Evolutionary conservation across 1,284 basidiomycete genomes (phyloP).

Genomic region (Earliella scabrosa): DNA sequence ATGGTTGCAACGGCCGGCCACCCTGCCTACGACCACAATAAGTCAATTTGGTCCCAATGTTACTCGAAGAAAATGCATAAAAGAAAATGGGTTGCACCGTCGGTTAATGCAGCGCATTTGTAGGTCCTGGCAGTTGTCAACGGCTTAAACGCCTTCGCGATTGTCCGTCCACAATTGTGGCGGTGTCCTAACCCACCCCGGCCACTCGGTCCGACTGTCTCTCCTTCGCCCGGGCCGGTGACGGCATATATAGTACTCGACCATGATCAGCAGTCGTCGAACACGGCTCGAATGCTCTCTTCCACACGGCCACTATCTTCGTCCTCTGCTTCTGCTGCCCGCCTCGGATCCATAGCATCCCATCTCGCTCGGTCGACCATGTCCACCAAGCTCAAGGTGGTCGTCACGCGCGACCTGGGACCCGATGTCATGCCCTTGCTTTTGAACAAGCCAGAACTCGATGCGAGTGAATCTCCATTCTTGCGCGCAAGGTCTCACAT

Average conservation of each 20-base stretch:
- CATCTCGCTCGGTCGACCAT: constrained; percentile 10
- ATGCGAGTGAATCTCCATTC: constrained; percentile 44
- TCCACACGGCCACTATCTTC: not conserved
- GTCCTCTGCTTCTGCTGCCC: not conserved
- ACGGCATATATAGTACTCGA: not conserved
- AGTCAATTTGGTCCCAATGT: too few species aligned
- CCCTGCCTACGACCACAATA: not conserved
- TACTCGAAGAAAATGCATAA: too few species aligned
- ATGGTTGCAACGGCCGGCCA: not conserved
- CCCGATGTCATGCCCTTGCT: constrained; percentile 73
- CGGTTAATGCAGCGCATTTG: not conserved
- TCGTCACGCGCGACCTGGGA: constrained; percentile 73
- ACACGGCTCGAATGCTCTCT: constrained; percentile 1
- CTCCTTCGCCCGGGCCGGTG: not conserved
- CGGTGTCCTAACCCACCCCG: not conserved
- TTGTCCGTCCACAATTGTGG: not conserved
- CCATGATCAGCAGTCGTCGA: not conserved
- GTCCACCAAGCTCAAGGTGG: constrained; percentile 50
- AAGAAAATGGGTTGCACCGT: too few species aligned
- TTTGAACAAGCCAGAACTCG: constrained; percentile 51
- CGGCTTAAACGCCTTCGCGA: not conserved
- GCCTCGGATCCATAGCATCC: constrained; percentile 9
- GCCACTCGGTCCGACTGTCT: not conserved
- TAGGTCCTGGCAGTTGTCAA: not conserved
- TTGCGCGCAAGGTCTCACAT: not conserved